Evolutionary conservation across 176 grass and related monocot genomes (phyloP).

Genomic region (Phoenix roebelenii): DNA sequence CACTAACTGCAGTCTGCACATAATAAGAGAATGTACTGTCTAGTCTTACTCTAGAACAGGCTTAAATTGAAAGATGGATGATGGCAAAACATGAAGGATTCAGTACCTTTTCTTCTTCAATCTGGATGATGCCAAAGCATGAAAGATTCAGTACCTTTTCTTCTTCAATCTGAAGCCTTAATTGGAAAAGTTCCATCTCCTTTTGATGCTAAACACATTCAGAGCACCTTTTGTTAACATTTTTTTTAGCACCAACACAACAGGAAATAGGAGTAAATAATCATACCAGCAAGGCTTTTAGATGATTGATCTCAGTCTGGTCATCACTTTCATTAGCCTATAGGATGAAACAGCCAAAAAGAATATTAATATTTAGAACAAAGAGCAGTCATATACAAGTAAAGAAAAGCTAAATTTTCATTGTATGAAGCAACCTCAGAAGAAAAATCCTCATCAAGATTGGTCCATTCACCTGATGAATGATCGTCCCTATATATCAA

Average conservation of each 20-base stretch:
- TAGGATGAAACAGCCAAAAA: not conserved
- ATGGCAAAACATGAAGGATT: too few species aligned
- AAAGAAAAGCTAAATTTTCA: too few species aligned
- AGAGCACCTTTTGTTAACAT: too few species aligned
- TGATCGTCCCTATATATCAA: too few species aligned
- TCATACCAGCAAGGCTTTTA: slow-evolving; percentile 27
- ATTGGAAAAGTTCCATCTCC: slow-evolving; percentile 20
- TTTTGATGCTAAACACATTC: slow-evolving; percentile 21
- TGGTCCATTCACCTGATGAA: not conserved
- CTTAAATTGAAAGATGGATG: too few species aligned
- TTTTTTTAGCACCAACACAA: not conserved
- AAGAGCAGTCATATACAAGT: too few species aligned
- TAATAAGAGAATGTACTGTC: too few species aligned
- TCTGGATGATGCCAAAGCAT: too few species aligned
- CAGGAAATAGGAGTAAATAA: not conserved
- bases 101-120: too few species aligned
- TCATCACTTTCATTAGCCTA: slow-evolving; percentile 16
- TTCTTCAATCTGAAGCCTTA: slow-evolving; percentile 31
- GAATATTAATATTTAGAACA: slow-evolving; percentile 1
- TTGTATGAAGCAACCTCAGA: not conserved
- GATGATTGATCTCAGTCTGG: slow-evolving; percentile 20
- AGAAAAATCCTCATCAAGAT: not conserved
- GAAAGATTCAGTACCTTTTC: slow-evolving; percentile 20
- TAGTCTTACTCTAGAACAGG: too few species aligned
- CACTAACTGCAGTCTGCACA: too few species aligned